Evolutionary conservation across 352 stramenopile genomes (phyloP).

Genomic region (Phytophthora pistaciae): DNA sequence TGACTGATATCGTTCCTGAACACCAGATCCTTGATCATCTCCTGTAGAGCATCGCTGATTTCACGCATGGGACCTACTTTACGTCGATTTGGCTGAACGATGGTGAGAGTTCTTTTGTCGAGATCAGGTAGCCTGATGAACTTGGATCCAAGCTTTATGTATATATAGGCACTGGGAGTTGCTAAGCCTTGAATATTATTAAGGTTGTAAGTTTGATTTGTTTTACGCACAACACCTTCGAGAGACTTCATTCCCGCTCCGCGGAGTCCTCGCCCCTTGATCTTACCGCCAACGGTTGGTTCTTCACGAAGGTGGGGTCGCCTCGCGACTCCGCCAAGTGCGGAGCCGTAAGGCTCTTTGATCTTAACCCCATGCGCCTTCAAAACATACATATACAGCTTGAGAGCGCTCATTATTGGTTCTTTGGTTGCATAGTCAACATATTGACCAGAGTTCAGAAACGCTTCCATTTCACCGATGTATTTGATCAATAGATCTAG

Average conservation of each 20-base stretch:
- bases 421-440: background rate
- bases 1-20: constrained; percentile 10
- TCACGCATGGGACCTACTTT: constrained; percentile 13
- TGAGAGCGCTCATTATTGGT: background rate
- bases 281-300: background rate
- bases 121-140: constrained; percentile 13
- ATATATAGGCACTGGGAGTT: constrained; percentile 14
- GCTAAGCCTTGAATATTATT: constrained; percentile 22
- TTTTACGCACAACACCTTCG: constrained; percentile 6
- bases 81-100: constrained; percentile 17
- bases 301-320: no score
- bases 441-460: no score
- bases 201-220: constrained; percentile 16
- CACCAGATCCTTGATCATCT: constrained; percentile 7
- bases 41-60: constrained; percentile 10
- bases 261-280: background rate
- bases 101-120: constrained; percentile 5
- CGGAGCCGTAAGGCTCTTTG: background rate
- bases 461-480: background rate
- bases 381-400: background rate
- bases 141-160: constrained; percentile 8
- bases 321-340: no score
- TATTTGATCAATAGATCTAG: background rate
- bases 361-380: background rate
- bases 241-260: background rate